Evolutionary conservation across 495 filamentous ascomycete genomes (phyloP).

Genomic region (Xylaria sp.): DNA sequence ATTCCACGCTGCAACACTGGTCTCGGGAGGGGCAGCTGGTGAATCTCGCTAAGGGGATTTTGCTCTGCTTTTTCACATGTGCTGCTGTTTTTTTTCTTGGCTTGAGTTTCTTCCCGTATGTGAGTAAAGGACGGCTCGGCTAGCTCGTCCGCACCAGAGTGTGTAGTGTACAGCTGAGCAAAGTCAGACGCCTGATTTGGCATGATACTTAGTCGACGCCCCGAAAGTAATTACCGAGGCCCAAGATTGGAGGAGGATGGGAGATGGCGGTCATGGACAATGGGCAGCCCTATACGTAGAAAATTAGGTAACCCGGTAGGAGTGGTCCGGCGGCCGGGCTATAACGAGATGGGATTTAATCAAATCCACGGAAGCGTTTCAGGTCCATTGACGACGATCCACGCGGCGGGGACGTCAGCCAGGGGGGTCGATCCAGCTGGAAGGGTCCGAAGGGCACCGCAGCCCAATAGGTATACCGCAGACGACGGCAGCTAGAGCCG

Average conservation of each 20-base stretch:
- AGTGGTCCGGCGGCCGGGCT: conserved; percentile 22
- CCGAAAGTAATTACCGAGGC: not conserved
- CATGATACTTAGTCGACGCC: not conserved
- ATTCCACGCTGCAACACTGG: not conserved
- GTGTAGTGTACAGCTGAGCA: not conserved
- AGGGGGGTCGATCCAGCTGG: not conserved
- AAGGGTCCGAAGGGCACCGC: not conserved
- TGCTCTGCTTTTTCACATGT: not conserved
- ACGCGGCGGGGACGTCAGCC: not conserved
- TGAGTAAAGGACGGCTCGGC: conserved; percentile 8
- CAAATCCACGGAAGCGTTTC: not conserved
- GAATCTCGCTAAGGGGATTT: not conserved
- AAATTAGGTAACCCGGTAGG: conserved; percentile 25
- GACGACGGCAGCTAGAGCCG: conserved; percentile 24
- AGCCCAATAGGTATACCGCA: not conserved
- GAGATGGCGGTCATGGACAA: conserved; percentile 5
- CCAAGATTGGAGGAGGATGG: conserved; percentile 14
- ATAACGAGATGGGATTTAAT: not conserved
- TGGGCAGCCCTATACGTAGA: not conserved
- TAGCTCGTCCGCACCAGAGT: not conserved
- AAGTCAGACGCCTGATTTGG: not conserved
- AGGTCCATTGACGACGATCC: conserved; percentile 2
- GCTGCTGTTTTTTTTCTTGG: not conserved
- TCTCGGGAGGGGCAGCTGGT: not conserved
- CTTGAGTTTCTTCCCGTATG: not conserved